A percentile compares a stretch with the other conserved stretches of the same genome.
Conservation (phyloP, 768 basidiomycete species). For the Kwoniella dendrophila region DNA sequence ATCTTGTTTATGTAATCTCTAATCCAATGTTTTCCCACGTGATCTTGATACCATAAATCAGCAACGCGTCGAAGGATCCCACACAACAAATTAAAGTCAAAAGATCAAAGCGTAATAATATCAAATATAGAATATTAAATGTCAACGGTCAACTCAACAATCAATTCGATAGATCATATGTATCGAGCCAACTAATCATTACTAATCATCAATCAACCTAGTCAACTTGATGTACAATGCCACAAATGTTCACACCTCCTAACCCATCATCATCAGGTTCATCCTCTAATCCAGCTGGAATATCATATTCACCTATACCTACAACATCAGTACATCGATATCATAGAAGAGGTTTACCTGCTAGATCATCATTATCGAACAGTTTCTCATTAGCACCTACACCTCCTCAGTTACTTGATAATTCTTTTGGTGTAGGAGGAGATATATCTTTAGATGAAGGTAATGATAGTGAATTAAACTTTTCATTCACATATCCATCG, state of each 20-base stretch:
- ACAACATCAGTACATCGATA: slow-evolving; percentile 18
- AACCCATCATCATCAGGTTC: slow-evolving; percentile 30
- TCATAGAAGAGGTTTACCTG: slow-evolving; percentile 23
- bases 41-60: no score
- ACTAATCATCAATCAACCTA: not conserved
- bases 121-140: no score
- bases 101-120: no score
- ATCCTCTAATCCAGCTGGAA: slow-evolving; percentile 14
- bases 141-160: no score
- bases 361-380: slow-evolving; percentile 42
- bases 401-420: not conserved
- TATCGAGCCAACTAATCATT: no score
- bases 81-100: no score
- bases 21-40: not conserved
- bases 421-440: not conserved
- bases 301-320: slow-evolving; percentile 19
- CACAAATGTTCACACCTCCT: slow-evolving; percentile 43
- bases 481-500: slow-evolving; percentile 32
- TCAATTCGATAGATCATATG: no score
- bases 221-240: slow-evolving; percentile 12
- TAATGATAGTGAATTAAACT: slow-evolving; percentile 15
- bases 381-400: slow-evolving; percentile 36
- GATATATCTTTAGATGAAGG: slow-evolving; percentile 20
- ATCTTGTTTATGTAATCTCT: not conserved
- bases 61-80: no score